A percentile compares a stretch with the other conserved stretches of the same genome.
These are phyloP conservation scores for Dichotomocladium elegans DNA, from an alignment of 371 early-diverging fungal genomes.

Conservation along the genomic window DNA sequence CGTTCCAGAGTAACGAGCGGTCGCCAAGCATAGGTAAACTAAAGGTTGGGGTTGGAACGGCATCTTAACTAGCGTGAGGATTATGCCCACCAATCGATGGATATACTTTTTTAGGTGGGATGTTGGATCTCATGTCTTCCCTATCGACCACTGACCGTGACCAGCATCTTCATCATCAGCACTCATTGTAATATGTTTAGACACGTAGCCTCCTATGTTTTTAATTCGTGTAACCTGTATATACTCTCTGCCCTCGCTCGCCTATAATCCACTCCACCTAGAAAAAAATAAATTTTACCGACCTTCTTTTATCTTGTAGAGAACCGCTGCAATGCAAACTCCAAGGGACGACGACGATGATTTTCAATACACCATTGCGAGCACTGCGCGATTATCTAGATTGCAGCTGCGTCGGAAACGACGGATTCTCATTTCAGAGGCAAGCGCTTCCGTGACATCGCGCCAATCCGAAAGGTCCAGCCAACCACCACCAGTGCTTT, in stretches of 20 bases:
- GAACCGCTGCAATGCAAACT: too few relatives aligned
- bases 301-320: background rate
- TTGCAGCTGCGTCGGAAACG: too few relatives aligned
- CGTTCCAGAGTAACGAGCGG: conserved; percentile 12
- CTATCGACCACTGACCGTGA: conserved; percentile 29
- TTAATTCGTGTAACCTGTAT: background rate
- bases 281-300: background rate
- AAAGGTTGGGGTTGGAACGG: background rate
- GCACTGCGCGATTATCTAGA: too few relatives aligned
- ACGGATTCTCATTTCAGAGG: too few relatives aligned
- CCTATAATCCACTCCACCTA: background rate
- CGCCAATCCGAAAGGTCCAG: too few relatives aligned
- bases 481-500: too few relatives aligned
- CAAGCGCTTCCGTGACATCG: too few relatives aligned
- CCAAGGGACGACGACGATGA: background rate
- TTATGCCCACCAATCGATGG: background rate
- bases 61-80: background rate
- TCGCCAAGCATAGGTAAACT: conserved; percentile 30
- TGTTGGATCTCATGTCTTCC: conserved; percentile 7
- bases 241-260: background rate
- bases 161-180: too few relatives aligned
- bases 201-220: background rate
- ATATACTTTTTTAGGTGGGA: conserved; percentile 8
- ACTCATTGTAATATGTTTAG: background rate
- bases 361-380: background rate